Base-by-base conservation (phyloP, 192 early-diverging fungal genomes). In the Backusella tuberculispora region DNA sequence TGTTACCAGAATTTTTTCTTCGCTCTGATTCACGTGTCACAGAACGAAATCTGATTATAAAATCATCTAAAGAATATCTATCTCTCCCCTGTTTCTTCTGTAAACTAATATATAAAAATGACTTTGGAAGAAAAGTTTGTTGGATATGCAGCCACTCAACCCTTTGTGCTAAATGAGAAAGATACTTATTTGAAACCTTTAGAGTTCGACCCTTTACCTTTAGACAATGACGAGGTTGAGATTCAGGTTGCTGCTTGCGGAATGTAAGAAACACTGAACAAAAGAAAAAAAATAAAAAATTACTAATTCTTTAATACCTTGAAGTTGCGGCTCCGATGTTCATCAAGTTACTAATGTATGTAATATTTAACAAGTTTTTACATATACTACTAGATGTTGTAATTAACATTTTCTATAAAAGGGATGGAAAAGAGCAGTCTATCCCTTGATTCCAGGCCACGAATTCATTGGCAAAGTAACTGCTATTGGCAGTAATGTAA, bases 291-390 rank as follows among this genome's bases (percentile, higher is more conserved):
- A 53, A n/a, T 53, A 53, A 53, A 19, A 10, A 9, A 53, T 19
- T 13, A 74, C 56, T 71, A 82, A 17, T 81, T 88, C n/a, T n/a
- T n/a, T n/a, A n/a, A n/a, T n/a, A n/a, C 80, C 88, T 85, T 88
- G 87, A 65, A 90, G 93, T 68, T 95, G 94, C 72, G 89, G 86
- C 45, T 88, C 91, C 6, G 95, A 96, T 76, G 74, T 94, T 46
- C 93, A 96, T 83, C 89, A 85, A 45, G 69, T 88, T 60, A 86
- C 85, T 71, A 78, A 83, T 8, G 92, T 87, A 71, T 90, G 92
- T 34, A 34, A 34, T 34, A 34, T 34, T 34, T 34, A 34, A 34
- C 29, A 34, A 34, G 2, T 89, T 75, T 77, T 8, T 63, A 53
- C 40, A 80, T 79, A 19, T 41, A 19, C 24, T 80, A 83, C 60